These are phyloP conservation scores for Aspergillus calidoustus DNA, from an alignment of 2,329 filamentous ascomycete genomes.

Conservation along the genomic window DNA sequence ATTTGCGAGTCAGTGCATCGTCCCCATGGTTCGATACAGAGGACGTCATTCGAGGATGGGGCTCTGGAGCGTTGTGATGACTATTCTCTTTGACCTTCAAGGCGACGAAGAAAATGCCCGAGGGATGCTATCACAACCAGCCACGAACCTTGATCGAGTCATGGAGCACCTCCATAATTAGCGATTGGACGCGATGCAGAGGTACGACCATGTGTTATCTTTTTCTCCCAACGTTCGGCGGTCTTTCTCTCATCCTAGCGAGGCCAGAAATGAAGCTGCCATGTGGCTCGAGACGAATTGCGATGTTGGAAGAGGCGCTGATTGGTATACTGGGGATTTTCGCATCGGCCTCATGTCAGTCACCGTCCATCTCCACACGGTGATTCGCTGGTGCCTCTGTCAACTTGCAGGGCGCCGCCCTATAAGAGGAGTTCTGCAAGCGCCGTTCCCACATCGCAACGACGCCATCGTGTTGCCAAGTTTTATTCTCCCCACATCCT, in stretches of 20 bases:
- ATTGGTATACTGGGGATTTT: slow-evolving; percentile 14
- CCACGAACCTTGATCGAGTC: slow-evolving; percentile 10
- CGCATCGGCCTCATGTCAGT: slow-evolving; percentile 2
- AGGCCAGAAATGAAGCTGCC: slow-evolving; percentile 12
- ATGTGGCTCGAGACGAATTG: slow-evolving; percentile 22
- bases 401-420: slow-evolving; percentile 20
- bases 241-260: slow-evolving; percentile 21
- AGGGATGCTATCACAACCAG: slow-evolving; percentile 17
- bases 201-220: slow-evolving; percentile 8
- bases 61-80: background rate
- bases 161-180: slow-evolving; percentile 1
- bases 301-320: background rate
- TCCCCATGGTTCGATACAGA: slow-evolving; percentile 6
- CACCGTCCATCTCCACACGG: background rate
- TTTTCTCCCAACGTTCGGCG: slow-evolving; percentile 13
- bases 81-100: slow-evolving; percentile 5
- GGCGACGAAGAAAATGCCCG: background rate
- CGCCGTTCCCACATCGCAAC: slow-evolving; percentile 31
- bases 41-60: slow-evolving; percentile 1
- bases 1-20: slow-evolving; percentile 4
- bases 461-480: slow-evolving; percentile 15
- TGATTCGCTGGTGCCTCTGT: slow-evolving; percentile 26
- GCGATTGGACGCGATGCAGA: slow-evolving; percentile 15
- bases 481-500: slow-evolving; percentile 11
- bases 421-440: slow-evolving; percentile 36